Evolutionary conservation across 345 rosid genomes (phyloP).

Genomic region (Boechera divaricarpa): DNA sequence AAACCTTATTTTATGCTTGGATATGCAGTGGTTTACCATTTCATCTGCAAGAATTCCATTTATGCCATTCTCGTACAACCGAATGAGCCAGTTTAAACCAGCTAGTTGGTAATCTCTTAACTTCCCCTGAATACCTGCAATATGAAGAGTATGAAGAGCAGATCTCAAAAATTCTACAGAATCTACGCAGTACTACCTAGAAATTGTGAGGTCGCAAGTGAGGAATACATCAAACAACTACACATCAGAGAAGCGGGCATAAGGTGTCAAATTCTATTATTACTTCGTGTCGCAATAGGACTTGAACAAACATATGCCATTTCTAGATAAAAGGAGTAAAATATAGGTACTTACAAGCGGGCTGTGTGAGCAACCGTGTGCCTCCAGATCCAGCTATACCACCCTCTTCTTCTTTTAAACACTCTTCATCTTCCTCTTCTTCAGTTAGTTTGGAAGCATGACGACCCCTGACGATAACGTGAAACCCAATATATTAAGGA

Average conservation of each 20-base stretch:
- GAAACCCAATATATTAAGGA: slow-evolving; percentile 6
- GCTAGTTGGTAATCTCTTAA: slow-evolving; percentile 99
- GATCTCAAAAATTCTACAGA: neutral
- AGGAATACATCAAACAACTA: slow-evolving; percentile 6
- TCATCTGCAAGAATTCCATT: slow-evolving; percentile 98
- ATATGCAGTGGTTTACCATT: slow-evolving; percentile 60
- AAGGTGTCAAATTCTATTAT: neutral
- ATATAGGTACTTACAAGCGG: slow-evolving; percentile 70
- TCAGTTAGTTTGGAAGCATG: slow-evolving; percentile 97
- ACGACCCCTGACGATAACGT: slow-evolving; percentile 68
- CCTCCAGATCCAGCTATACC: slow-evolving; percentile 73
- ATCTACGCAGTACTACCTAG: neutral
- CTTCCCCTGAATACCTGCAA: slow-evolving; percentile 90
- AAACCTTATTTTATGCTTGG: slow-evolving; percentile 46
- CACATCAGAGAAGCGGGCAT: slow-evolving; percentile 3
- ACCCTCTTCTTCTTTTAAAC: slow-evolving; percentile 92
- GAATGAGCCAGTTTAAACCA: slow-evolving; percentile 95
- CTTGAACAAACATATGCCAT: neutral
- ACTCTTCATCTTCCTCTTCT: slow-evolving; percentile 99
- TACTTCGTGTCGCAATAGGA: neutral
- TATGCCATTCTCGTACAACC: slow-evolving; percentile 95
- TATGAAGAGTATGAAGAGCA: slow-evolving; percentile 2
- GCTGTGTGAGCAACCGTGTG: slow-evolving; percentile 89
- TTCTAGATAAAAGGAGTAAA: neutral
- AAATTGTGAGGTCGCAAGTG: slow-evolving; percentile 21